Conservation (phyloP, 495 filamentous ascomycete genomes). For the Wilcoxina mikolae region DNA sequence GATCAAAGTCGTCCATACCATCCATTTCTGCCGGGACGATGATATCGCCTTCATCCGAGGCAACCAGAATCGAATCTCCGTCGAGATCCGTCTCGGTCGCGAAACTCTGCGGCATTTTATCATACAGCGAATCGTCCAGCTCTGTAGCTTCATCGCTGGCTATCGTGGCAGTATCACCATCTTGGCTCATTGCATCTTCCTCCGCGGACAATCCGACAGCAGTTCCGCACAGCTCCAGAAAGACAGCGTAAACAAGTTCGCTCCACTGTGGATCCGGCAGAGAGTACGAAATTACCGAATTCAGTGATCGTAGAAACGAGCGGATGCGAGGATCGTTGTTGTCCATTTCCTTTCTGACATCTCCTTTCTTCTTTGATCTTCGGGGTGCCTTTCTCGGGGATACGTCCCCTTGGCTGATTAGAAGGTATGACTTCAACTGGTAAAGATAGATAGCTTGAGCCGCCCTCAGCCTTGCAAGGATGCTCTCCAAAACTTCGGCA, state of each 20-base stretch:
- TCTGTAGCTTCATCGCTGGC: neutral
- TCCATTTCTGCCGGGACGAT: constrained; percentile 16
- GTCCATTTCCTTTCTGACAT: constrained; percentile 15
- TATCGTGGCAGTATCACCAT: constrained; percentile 9
- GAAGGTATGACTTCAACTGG: constrained; percentile 16
- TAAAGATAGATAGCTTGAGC: constrained; percentile 23
- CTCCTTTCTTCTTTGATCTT: constrained; percentile 14
- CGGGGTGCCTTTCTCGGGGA: constrained; percentile 7
- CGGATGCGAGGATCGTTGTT: constrained; percentile 18
- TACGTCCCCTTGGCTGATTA: constrained; percentile 6
- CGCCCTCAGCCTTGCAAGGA: constrained; percentile 18
- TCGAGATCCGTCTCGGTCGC: constrained; percentile 21
- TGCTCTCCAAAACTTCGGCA: constrained; percentile 13
- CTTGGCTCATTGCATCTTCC: neutral
- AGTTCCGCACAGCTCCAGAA: constrained; percentile 22
- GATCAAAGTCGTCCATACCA: constrained; percentile 14
- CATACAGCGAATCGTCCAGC: constrained; percentile 11
- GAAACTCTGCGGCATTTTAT: constrained; percentile 19
- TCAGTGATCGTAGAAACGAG: constrained; percentile 21
- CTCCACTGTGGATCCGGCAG: constrained; percentile 27
- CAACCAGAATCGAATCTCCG: constrained; percentile 24
- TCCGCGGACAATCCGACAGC: constrained; percentile 17
- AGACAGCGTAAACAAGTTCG: constrained; percentile 22
- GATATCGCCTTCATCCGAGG: constrained; percentile 14
- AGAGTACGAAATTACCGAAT: constrained; percentile 25